These are phyloP conservation scores for Pseudogymnoascus sp. DNA, from an alignment of 2,329 filamentous ascomycete genomes.

Conservation along the genomic window DNA sequence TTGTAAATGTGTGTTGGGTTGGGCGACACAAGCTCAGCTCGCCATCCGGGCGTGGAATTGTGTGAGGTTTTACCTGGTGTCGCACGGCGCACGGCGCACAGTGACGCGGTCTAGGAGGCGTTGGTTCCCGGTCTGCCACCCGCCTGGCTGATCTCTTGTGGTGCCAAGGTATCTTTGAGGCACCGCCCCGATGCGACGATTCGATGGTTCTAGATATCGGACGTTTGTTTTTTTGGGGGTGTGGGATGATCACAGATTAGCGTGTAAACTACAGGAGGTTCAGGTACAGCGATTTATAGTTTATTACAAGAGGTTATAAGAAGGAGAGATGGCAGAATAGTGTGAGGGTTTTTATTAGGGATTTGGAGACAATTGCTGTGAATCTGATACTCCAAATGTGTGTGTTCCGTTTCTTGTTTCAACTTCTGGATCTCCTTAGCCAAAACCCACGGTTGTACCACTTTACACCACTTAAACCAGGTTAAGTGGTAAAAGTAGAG, in stretches of 20 bases:
- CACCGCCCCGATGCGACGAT: not conserved
- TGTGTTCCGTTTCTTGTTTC: not conserved
- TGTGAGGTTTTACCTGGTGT: not conserved
- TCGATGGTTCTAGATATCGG: not conserved
- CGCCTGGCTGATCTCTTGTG: not conserved
- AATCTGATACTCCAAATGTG: not conserved
- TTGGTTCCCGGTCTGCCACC: not conserved
- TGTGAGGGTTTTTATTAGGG: not conserved
- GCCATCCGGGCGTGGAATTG: not conserved
- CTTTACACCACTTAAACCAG: no score
- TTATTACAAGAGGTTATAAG: not conserved
- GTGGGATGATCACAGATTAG: not conserved
- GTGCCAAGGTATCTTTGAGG: not conserved
- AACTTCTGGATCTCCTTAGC: not conserved
- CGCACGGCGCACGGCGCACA: not conserved
- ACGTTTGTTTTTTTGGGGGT: not conserved
- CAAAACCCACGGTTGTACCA: not conserved
- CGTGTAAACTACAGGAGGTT: not conserved
- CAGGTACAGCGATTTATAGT: not conserved
- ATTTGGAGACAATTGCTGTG: not conserved
- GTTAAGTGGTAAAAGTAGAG: no score
- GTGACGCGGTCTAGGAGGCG: not conserved
- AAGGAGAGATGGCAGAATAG: not conserved
- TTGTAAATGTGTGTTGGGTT: not conserved
- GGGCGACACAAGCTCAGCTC: not conserved